Evolutionary conservation across 2,329 filamentous ascomycete genomes (phyloP).

Genomic region (Colletotrichum cuscutae): DNA sequence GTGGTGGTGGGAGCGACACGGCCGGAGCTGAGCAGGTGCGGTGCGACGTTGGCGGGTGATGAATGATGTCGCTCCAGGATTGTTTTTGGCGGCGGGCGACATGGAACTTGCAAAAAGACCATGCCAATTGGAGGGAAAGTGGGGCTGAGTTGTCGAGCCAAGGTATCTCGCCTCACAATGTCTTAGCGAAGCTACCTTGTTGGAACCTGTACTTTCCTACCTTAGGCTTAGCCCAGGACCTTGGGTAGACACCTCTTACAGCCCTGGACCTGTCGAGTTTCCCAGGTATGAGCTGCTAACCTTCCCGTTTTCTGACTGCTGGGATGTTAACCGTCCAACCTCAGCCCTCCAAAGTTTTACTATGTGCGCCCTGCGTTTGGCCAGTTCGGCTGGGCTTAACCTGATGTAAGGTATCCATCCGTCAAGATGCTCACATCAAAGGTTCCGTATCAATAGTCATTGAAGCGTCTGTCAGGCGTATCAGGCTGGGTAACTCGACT

Average conservation of each 20-base stretch:
- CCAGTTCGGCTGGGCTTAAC: background rate
- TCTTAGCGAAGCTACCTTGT: background rate
- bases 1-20: slow-evolving; percentile 9
- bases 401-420: background rate
- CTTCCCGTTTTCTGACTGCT: slow-evolving; percentile 14
- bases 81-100: slow-evolving; percentile 15
- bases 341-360: background rate
- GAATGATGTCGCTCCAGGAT: slow-evolving; percentile 23
- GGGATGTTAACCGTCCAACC: background rate
- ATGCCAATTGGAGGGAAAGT: slow-evolving; percentile 14
- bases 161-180: background rate
- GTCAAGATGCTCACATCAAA: background rate
- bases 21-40: background rate
- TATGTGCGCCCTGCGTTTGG: slow-evolving; percentile 1
- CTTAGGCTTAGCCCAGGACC: no score
- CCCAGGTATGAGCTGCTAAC: slow-evolving; percentile 5
- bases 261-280: background rate
- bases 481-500: background rate
- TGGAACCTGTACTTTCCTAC: no score
- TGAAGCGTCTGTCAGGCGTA: background rate
- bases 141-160: background rate
- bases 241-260: background rate
- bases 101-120: background rate
- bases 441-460: background rate
- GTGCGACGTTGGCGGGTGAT: slow-evolving; percentile 17